Conservation (phyloP, 805 yeast species). For the Sugiyamaella smithiae region DNA sequence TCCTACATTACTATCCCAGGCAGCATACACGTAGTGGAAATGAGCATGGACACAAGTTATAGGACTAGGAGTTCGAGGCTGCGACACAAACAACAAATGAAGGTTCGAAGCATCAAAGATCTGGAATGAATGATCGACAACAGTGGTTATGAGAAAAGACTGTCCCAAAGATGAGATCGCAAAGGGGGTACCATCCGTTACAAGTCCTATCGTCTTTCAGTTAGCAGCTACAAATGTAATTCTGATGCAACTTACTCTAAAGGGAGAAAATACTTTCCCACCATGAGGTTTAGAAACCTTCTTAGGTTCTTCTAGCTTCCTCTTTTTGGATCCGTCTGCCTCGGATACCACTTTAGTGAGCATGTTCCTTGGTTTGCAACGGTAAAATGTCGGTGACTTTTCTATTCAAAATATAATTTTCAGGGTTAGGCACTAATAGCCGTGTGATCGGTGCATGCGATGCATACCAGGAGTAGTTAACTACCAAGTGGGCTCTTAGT, state of each 20-base stretch:
- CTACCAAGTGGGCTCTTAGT: too few relatives aligned
- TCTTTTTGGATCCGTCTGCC: constrained; percentile 5
- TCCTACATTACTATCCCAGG: constrained; percentile 68
- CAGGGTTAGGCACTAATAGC: background rate
- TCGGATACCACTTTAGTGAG: background rate
- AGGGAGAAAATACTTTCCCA: constrained; percentile 77
- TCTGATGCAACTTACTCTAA: constrained; percentile 47
- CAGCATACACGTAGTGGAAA: constrained; percentile 79
- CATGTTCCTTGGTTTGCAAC: background rate
- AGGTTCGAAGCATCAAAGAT: constrained; percentile 85
- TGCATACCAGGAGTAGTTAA: too few relatives aligned
- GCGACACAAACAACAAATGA: constrained; percentile 82
- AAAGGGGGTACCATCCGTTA: constrained; percentile 82
- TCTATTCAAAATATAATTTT: background rate
- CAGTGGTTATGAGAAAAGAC: constrained; percentile 81
- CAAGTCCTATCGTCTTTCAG: constrained; percentile 62
- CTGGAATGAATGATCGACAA: constrained; percentile 87
- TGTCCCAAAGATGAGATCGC: constrained; percentile 86
- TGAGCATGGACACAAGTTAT: constrained; percentile 76
- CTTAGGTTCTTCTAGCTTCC: constrained; percentile 2
- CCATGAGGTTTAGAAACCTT: constrained; percentile 18
- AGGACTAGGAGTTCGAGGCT: constrained; percentile 64
- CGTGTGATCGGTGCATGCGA: too few relatives aligned
- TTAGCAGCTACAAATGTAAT: constrained; percentile 6
- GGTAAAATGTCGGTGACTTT: background rate